These are phyloP conservation scores for Coemansia sp. DNA, from an alignment of 192 early-diverging fungal genomes.

Conservation along the genomic window DNA sequence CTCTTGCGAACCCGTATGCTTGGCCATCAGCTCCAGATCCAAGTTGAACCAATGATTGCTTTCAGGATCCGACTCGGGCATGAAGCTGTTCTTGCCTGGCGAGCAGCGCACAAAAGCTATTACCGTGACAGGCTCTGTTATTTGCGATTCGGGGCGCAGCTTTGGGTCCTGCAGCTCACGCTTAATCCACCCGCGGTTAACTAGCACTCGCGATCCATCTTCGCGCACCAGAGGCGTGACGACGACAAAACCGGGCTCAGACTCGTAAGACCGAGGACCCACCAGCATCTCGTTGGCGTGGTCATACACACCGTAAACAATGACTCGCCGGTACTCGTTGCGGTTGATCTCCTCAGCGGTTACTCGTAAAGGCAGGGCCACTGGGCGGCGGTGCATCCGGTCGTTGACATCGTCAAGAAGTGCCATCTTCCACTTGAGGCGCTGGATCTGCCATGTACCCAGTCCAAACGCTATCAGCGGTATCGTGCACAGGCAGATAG, in stretches of 20 bases:
- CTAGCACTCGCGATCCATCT: conserved; percentile 72
- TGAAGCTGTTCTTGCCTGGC: conserved; percentile 61
- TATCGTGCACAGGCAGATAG: conserved; percentile 44
- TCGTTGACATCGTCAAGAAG: conserved; percentile 72
- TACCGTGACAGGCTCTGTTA: conserved; percentile 60
- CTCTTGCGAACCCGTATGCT: conserved; percentile 64
- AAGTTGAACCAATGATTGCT: conserved; percentile 83
- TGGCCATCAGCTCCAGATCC: conserved; percentile 78
- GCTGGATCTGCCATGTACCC: conserved; percentile 86
- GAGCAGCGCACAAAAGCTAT: conserved; percentile 69
- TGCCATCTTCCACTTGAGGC: conserved; percentile 85
- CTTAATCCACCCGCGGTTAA: conserved; percentile 90
- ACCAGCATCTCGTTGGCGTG: conserved; percentile 82
- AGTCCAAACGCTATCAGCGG: conserved; percentile 63
- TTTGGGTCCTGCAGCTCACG: conserved; percentile 64
- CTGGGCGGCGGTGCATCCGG: conserved; percentile 66
- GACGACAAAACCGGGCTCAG: conserved; percentile 71
- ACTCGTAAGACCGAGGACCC: conserved; percentile 74
- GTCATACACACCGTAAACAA: conserved; percentile 67
- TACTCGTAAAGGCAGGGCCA: conserved; percentile 70
- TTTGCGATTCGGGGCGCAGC: conserved; percentile 59
- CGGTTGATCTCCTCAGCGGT: conserved; percentile 58
- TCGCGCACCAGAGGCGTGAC: conserved; percentile 76
- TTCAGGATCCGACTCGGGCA: conserved; percentile 63
- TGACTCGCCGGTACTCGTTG: conserved; percentile 79